These are phyloP conservation scores for Diaporthe vexans DNA, from an alignment of 2,329 filamentous ascomycete genomes.

Conservation along the genomic window DNA sequence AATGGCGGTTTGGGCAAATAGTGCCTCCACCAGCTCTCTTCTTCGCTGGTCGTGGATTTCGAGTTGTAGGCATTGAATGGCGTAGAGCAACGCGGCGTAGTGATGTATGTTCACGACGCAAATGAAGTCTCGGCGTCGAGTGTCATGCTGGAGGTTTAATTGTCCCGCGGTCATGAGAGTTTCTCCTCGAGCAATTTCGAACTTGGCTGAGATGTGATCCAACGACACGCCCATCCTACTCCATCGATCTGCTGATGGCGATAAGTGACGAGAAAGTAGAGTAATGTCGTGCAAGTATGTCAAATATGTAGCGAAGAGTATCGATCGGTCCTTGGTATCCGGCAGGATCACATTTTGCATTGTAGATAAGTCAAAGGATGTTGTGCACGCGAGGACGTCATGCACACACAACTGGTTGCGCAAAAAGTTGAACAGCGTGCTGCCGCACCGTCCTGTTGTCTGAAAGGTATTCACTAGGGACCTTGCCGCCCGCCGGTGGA, in stretches of 20 bases:
- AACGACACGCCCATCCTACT: not conserved
- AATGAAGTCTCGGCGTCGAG: conserved; percentile 6
- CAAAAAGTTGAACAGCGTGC: not conserved
- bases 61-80: not conserved
- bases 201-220: not conserved
- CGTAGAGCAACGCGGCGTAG: not conserved
- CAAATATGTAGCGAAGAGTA: not conserved
- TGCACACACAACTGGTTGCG: conserved; percentile 4
- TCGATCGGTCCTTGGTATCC: not conserved
- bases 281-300: not conserved
- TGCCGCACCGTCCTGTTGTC: not conserved
- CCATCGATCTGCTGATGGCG: not conserved
- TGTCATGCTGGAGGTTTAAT: not conserved
- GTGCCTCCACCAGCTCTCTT: not conserved
- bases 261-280: not conserved
- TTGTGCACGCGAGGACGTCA: not conserved
- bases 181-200: not conserved
- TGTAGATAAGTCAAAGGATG: not conserved
- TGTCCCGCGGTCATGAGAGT: not conserved
- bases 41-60: not conserved
- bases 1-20: not conserved
- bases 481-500: not conserved
- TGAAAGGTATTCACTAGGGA: not conserved
- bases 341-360: not conserved
- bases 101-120: conserved; percentile 4